Evolutionary conservation across 2,329 filamentous ascomycete species (phyloP).

Genomic region (Colletotrichum salicis): DNA sequence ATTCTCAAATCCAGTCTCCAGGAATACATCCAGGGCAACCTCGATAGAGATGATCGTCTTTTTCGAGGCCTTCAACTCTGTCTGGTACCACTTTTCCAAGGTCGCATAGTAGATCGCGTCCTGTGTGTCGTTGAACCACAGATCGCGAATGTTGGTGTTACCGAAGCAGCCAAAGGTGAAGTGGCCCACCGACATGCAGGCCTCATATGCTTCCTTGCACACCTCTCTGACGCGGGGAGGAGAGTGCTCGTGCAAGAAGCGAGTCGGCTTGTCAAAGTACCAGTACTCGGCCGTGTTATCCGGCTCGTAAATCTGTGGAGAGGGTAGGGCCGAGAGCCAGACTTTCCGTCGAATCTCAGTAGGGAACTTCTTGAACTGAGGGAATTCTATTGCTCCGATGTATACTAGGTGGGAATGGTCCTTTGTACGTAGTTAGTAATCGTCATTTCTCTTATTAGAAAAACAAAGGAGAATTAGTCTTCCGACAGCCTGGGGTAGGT

Average conservation of each 20-base stretch:
- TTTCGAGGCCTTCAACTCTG: neutral
- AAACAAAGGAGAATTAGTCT: no score
- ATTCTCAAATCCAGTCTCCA: neutral
- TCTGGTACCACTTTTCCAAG: neutral
- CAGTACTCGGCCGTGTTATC: no score
- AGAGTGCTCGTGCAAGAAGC: neutral
- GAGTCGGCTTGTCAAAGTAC: neutral
- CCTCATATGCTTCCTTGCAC: neutral
- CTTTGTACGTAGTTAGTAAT: no score
- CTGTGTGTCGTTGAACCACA: neutral
- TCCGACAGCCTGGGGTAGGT: no score
- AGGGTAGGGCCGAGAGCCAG: neutral
- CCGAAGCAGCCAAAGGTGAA: neutral
- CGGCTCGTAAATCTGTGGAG: neutral
- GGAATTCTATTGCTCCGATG: neutral
- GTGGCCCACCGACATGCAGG: neutral
- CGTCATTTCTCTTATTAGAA: no score
- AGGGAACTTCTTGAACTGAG: neutral
- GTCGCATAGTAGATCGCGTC: neutral
- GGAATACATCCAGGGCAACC: neutral
- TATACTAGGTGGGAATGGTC: no score
- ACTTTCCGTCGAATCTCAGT: neutral
- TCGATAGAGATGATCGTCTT: neutral
- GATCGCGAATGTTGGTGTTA: neutral
- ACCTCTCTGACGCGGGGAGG: neutral